These are phyloP conservation scores for Dactylellina drechsleri DNA, from an alignment of 2,329 filamentous ascomycete species.

Conservation along the genomic window DNA sequence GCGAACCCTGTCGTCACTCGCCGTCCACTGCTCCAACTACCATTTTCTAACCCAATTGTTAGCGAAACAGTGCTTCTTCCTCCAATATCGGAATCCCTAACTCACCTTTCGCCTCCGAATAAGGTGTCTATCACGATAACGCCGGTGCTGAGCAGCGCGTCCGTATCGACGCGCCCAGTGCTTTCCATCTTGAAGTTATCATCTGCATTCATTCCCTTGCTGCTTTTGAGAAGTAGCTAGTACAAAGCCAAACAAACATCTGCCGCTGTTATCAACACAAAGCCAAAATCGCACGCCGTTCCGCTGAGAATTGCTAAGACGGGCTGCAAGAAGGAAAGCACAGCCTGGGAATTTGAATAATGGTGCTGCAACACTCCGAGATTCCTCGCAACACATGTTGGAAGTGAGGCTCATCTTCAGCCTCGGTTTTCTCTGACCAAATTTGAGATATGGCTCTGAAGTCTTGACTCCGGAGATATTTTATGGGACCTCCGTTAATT, in stretches of 20 bases:
- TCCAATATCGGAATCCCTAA: too few species aligned
- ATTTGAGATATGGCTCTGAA: background rate
- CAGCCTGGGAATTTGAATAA: too few species aligned
- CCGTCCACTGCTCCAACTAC: slow-evolving; percentile 32
- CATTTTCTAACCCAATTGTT: slow-evolving; percentile 29
- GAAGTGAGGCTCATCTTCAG: slow-evolving; percentile 9
- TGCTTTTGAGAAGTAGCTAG: too few species aligned
- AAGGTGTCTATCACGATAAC: background rate
- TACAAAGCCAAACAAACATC: too few species aligned
- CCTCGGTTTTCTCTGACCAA: background rate
- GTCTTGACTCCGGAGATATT: background rate
- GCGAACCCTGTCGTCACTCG: slow-evolving; percentile 51
- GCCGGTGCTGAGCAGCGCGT: background rate
- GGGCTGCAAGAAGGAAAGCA: too few species aligned
- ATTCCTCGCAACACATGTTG: background rate
- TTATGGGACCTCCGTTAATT: too few species aligned
- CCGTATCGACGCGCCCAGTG: background rate
- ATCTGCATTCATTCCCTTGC: too few species aligned
- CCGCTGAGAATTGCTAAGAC: background rate
- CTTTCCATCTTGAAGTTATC: too few species aligned
- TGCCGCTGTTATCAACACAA: too few species aligned
- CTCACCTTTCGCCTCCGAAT: slow-evolving; percentile 8
- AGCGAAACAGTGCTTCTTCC: background rate
- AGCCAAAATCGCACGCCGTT: slow-evolving; percentile 6
- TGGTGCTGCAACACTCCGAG: background rate